These are phyloP conservation scores for Wickerhamomyces subpelliculosus DNA, from an alignment of 805 yeast genomes.

Conservation along the genomic window DNA sequence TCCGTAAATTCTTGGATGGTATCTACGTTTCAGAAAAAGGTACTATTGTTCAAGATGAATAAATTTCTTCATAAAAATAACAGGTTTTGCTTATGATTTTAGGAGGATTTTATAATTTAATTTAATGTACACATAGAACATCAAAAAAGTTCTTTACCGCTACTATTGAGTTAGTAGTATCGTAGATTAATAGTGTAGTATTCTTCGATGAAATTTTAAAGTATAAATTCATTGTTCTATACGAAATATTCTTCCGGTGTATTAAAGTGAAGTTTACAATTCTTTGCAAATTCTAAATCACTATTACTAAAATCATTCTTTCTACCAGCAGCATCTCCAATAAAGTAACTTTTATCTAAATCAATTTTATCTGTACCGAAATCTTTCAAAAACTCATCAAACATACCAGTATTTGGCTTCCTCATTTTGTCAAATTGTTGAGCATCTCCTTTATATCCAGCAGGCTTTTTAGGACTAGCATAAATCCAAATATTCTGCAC, in stretches of 20 bases:
- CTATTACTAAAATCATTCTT: constrained; percentile 70
- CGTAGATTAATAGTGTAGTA: neutral
- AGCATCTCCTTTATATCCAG: constrained; percentile 12
- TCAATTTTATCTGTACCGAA: constrained; percentile 16
- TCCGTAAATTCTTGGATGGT: constrained; percentile 99
- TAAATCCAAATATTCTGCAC: constrained; percentile 39
- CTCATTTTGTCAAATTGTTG: constrained; percentile 34
- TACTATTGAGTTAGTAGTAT: constrained; percentile 1
- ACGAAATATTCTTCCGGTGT: constrained; percentile 67
- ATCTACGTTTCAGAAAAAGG: constrained; percentile 97
- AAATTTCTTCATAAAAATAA: constrained; percentile 7
- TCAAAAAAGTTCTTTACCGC: neutral
- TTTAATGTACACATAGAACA: neutral
- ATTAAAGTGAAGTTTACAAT: constrained; percentile 44
- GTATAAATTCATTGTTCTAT: neutral
- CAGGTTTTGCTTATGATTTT: neutral
- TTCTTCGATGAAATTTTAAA: neutral
- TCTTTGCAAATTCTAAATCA: constrained; percentile 64
- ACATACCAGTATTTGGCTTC: constrained; percentile 81
- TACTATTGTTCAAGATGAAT: constrained; percentile 63
- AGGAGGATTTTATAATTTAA: too few species aligned
- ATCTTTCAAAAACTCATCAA: constrained; percentile 43
- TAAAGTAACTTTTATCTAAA: constrained; percentile 50
- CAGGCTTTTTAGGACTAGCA: constrained; percentile 57
- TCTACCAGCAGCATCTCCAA: constrained; percentile 98